Base-by-base conservation (phyloP, 2,329 filamentous ascomycete species). In the Tolypocladium amazonense region DNA sequence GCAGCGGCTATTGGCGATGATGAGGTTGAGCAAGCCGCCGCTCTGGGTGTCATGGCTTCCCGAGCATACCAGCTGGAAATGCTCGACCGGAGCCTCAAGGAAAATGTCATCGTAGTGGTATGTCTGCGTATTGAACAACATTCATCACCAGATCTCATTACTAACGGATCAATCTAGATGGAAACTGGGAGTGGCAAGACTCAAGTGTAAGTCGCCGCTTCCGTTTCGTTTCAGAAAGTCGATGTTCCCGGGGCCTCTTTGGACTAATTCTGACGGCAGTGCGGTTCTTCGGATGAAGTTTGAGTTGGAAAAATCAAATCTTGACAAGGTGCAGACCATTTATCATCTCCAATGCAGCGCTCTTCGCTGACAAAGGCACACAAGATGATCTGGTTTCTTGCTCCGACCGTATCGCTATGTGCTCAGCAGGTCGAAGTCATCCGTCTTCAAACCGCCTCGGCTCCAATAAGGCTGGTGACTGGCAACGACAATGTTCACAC, bases 121-220 rank as follows among this genome's bases (percentile, higher is more conserved):
- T 62, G 78, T 72, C 41, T 39, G 30, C 27, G 27, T 2, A 20
- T 15, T 4, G 23, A 12, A 20, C 20, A 43, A 2, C 20, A 47
- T 15, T 4, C 41, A 20, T 23, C 7, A 20, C 11, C 2, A 2
- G 11, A 37, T 11, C 11, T 12, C 30, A 14, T 54, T 35, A 15
- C 30, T 54, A 50, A 57, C 9, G 18, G 18, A 9, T 11, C 30
- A 27, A n/a, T 14, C 20, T 62, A 88, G 87, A 92, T 92, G 88
- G 88, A 89, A 62, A 92, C 89, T 0, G 89, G 89, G 1, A 90
- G 83, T 63, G 89, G 89, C 2, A 92, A 92, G 70, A 92, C 89
- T 3, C 85, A 88, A 64, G 82, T 92, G 88, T 90, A 80, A 73
- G 81, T 72, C 20, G 55, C 43, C 8, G 15, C 3, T 39, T 8